These are phyloP conservation scores for Stenocarpella maydis DNA, from an alignment of 2,329 filamentous ascomycete genomes.

Conservation along the genomic window DNA sequence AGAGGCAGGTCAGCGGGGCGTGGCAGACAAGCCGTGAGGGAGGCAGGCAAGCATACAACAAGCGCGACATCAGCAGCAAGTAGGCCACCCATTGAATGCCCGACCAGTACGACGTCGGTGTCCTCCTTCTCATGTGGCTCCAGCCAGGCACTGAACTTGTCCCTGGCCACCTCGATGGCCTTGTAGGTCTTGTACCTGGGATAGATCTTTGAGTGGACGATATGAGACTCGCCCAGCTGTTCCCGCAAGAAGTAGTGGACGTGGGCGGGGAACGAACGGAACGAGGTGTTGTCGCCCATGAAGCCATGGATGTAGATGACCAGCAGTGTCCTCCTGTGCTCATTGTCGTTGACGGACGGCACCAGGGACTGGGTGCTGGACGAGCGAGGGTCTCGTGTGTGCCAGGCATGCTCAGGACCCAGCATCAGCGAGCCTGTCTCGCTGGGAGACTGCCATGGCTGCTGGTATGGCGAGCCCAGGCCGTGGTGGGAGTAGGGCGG, in stretches of 20 bases:
- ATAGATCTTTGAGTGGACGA: slow-evolving; percentile 87
- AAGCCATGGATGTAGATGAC: slow-evolving; percentile 58
- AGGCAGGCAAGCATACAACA: slow-evolving; percentile 51
- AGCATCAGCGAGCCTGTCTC: neutral
- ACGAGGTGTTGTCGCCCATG: slow-evolving; percentile 66
- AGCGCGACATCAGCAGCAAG: slow-evolving; percentile 81
- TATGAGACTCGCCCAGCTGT: slow-evolving; percentile 74
- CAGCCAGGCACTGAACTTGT: slow-evolving; percentile 86
- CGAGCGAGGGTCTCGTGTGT: slow-evolving; percentile 52
- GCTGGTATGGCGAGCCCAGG: slow-evolving; percentile 18
- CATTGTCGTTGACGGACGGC: slow-evolving; percentile 47
- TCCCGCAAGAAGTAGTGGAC: slow-evolving; percentile 78
- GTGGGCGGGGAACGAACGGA: slow-evolving; percentile 87
- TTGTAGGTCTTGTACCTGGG: slow-evolving; percentile 81
- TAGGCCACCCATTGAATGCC: slow-evolving; percentile 91
- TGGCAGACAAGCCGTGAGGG: neutral
- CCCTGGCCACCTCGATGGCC: slow-evolving; percentile 75
- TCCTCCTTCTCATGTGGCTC: slow-evolving; percentile 75
- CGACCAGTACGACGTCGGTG: slow-evolving; percentile 83
- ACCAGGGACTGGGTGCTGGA: slow-evolving; percentile 58
- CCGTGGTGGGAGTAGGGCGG: slow-evolving; percentile 22
- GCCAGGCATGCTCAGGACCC: slow-evolving; percentile 34
- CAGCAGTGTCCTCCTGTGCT: slow-evolving; percentile 66
- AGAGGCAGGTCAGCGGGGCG: slow-evolving; percentile 1
- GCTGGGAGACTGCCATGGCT: slow-evolving; percentile 27